A percentile compares a stretch with the other conserved stretches of the same genome.
Conservation (phyloP, 2,329 filamentous ascomycete genomes). For the Colletotrichum sp. region DNA sequence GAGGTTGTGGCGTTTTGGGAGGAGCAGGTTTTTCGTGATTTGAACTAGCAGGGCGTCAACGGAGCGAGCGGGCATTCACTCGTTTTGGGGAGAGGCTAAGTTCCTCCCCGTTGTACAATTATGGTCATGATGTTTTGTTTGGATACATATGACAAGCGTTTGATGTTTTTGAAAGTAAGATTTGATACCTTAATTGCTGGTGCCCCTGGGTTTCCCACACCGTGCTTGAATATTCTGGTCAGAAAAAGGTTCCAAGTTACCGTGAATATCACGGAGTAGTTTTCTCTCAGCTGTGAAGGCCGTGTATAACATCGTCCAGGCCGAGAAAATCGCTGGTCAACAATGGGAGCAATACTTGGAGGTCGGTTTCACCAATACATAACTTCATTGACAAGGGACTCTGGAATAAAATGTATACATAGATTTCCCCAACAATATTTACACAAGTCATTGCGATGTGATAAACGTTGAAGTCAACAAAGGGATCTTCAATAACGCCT, state of each 20-base stretch:
- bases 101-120: neutral
- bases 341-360: rapidly evolving
- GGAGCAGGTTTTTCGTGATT: neutral
- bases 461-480: too few relatives aligned
- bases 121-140: neutral
- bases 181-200: too few relatives aligned
- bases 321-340: neutral
- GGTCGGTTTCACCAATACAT: neutral
- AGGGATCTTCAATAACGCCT: neutral
- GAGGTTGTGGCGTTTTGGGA: conserved; percentile 21
- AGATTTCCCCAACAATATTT: too few relatives aligned
- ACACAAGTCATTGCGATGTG: too few relatives aligned
- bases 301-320: neutral
- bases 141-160: neutral
- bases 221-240: neutral
- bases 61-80: neutral
- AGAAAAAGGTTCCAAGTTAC: rapidly evolving
- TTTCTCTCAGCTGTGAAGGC: neutral
- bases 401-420: too few relatives aligned
- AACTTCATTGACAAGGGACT: rapidly evolving
- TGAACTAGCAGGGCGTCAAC: neutral
- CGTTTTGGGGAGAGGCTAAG: neutral
- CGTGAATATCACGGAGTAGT: too few relatives aligned
- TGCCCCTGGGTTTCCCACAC: too few relatives aligned
- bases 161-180: neutral